These are phyloP conservation scores for Thermoascus crustaceus DNA, from an alignment of 2,329 filamentous ascomycete species.

Conservation along the genomic window DNA sequence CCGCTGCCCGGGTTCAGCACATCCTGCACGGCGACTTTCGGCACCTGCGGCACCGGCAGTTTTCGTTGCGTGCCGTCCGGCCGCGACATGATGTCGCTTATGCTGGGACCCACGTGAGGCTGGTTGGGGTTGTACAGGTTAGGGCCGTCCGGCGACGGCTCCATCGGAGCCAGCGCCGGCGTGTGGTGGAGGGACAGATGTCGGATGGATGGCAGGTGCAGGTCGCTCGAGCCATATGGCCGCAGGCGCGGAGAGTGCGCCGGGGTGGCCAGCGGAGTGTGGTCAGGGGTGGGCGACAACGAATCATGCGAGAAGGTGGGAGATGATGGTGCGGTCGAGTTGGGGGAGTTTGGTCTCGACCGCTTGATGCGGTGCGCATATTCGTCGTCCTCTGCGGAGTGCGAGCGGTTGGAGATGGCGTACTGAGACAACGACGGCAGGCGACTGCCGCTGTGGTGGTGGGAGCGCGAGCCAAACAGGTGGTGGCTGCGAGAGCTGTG, in stretches of 20 bases:
- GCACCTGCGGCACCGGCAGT: constrained; percentile 78
- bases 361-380: constrained; percentile 72
- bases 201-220: constrained; percentile 82
- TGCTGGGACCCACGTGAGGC: constrained; percentile 61
- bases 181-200: constrained; percentile 59
- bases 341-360: constrained; percentile 85
- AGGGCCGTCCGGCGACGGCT: constrained; percentile 54
- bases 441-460: constrained; percentile 45
- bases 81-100: constrained; percentile 87
- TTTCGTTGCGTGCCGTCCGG: constrained; percentile 83
- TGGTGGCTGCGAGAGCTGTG: constrained; percentile 39
- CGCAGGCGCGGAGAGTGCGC: constrained; percentile 88
- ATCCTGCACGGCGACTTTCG: constrained; percentile 81
- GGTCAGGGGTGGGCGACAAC: constrained; percentile 87
- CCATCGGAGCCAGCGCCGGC: constrained; percentile 63
- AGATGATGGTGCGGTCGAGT: constrained; percentile 91
- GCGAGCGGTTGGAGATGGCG: constrained; percentile 63
- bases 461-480: constrained; percentile 39
- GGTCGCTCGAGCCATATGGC: constrained; percentile 60
- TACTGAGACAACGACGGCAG: constrained; percentile 73
- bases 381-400: constrained; percentile 68
- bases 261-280: constrained; percentile 95
- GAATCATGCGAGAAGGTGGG: constrained; percentile 96
- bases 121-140: constrained; percentile 50
- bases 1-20: constrained; percentile 61